phyloP scores from a whole-genome alignment of 768 basidiomycete genomes.

The Epithele typhae region DNA sequence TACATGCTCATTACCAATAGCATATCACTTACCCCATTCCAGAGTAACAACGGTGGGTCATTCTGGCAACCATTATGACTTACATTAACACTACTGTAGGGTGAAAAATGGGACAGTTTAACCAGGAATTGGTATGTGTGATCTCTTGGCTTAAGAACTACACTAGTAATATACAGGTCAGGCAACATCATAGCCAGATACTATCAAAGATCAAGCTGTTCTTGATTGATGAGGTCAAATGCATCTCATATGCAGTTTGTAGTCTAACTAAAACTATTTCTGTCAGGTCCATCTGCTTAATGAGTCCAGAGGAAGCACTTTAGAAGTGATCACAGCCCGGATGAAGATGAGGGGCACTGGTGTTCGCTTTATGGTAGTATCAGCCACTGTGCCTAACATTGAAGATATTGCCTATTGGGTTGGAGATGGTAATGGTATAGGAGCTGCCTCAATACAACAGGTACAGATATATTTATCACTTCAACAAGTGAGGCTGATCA shows the following conservation, averaged over 20 bases:
- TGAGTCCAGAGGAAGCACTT: conserved; percentile 83
- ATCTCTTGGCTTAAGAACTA: not conserved
- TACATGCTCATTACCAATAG: not conserved
- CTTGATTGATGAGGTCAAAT: conserved; percentile 81
- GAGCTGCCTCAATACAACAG: no score
- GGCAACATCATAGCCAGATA: conserved; percentile 61
- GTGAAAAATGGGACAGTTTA: conserved; percentile 95
- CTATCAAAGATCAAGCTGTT: conserved; percentile 73
- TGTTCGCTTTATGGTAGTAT: conserved; percentile 84
- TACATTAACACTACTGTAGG: conserved; percentile 38
- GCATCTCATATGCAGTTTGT: not conserved
- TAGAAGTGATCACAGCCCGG: conserved; percentile 92
- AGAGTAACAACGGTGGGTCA: conserved; percentile 22
- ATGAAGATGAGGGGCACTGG: conserved; percentile 74
- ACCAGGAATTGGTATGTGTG: conserved; percentile 78
- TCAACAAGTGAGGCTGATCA: no score
- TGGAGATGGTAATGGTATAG: no score
- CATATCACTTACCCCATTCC: not conserved
- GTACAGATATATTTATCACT: no score
- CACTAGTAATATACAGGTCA: conserved; percentile 18
- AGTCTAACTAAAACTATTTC: not conserved
- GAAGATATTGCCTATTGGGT: conserved; percentile 90
- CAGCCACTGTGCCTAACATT: conserved; percentile 93
- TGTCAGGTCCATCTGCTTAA: conserved; percentile 91
- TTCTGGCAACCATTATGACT: no score